A percentile compares a stretch with the other conserved stretches of the same genome.
phyloP scores from a whole-genome alignment of 148 eudicot species.

The Silene latifolia region DNA sequence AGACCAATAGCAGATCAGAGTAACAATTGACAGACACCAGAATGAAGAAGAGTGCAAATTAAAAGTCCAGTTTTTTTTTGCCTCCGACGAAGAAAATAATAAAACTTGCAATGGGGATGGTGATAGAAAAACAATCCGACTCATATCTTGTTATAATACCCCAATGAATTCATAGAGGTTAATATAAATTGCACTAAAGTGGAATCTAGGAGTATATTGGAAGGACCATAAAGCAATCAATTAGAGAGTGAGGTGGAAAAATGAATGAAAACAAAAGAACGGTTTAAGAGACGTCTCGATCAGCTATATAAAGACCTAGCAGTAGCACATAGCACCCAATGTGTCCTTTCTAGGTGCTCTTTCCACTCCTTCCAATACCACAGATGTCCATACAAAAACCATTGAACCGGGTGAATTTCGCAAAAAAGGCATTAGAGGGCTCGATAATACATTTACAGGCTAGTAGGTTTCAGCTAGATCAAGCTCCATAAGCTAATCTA shows the following conservation, averaged over 20 bases:
- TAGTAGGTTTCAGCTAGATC: background rate
- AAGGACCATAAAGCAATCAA: too few relatives aligned
- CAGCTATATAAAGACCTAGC: background rate
- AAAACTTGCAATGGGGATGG: background rate
- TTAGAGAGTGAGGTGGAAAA: too few relatives aligned
- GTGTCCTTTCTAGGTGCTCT: too few relatives aligned
- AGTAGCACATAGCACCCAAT: too few relatives aligned
- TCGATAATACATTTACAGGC: background rate
- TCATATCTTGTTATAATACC: too few relatives aligned
- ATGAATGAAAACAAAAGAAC: too few relatives aligned
- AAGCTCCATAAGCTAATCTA: background rate
- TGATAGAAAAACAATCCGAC: background rate
- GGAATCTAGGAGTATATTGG: too few relatives aligned
- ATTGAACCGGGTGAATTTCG: background rate
- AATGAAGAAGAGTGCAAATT: background rate
- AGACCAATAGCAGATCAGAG: background rate
- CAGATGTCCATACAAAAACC: background rate
- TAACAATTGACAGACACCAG: background rate
- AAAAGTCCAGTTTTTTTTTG: too few relatives aligned
- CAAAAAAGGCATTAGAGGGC: background rate
- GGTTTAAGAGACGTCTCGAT: background rate
- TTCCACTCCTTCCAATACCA: too few relatives aligned
- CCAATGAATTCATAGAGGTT: too few relatives aligned
- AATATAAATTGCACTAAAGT: too few relatives aligned
- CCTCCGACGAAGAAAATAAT: too few relatives aligned